Evolutionary conservation across 2,329 filamentous ascomycete genomes (phyloP), one percentile per base, ranked within the genome.

Genomic region (Cadophora sp.): DNA sequence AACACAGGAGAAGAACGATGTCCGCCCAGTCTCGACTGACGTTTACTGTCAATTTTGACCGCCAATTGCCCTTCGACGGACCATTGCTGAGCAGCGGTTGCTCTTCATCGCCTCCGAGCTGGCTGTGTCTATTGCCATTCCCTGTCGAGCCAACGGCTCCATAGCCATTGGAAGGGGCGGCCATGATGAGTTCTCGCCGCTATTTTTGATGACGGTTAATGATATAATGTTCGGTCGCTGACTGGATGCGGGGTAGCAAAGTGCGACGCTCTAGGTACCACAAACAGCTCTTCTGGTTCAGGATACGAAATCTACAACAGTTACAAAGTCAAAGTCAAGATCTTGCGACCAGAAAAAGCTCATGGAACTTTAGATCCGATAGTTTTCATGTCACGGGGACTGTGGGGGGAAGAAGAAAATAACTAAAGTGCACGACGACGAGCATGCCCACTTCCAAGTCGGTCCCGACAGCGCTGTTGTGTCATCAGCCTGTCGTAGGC

Each of bases 1-100:
- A 94, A 79, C 91, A 93, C 31, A 87, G 81, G 4, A 95, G 81
- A 48, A 95, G 83, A 24, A 93, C 81, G 1, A 92, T 71, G 75
- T 95, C 92, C 16, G 89, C 87, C 84, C 88, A 86, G 55, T 86
- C 83, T 31, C 88, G 87, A 68, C 82, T 83, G 65, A 93, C 81
- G 65, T 91, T 83, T 8, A 55, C 64, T 19, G 62, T 68, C 70
- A 73, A 48, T 8, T 55, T 63, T n/a, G 69, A 65, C 8, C 66
- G 65, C 62, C 62, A 70, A 19, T 40, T 61, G 43, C 64, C 65
- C 26, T 68, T 71, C 26, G 69, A 63, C 19, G 19, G n/a, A 26
- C 60, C n/a, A 19, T 61, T 37, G 19, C 70, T 70, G 6, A 80
- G 76, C 16, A 80, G 69, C 31, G 78, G 76, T 63, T 79, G 77